Base-by-base conservation (phyloP, 164 flowering plant genomes). In the Annona squamosa region DNA sequence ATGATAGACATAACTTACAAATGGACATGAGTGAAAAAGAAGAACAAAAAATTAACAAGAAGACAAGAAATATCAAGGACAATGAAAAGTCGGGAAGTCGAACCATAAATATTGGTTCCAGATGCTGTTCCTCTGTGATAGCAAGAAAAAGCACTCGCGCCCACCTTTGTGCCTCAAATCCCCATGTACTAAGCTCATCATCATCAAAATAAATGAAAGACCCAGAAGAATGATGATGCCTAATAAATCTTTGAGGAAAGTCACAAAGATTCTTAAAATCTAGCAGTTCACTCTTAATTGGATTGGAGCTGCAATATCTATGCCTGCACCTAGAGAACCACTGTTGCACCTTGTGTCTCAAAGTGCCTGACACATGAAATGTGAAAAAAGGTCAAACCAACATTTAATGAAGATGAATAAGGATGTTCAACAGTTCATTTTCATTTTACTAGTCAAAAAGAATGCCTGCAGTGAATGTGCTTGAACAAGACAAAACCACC, bases 111-210 rank as follows among this genome's bases (percentile, higher is more conserved):
- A 89, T 48, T 26, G 89, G 84, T 65, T 76, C 79, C n/a, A 90
- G 75, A 16, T 88, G 81, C 47, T 84, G 65, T 62, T 85, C 90
- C 74, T 83, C 85, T 61, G 82, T 78, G 63, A 85, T 59, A 46
- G 80, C 77, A 75, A 91, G 90, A 79, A 96, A 90, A 71, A 90
- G 81, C 73, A 89, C 78, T 78, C 97, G 86, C 65, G 91, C 87
- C 98, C 98, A 96, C 82, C 94, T 85, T 75, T 82, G 85, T 46
- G 88, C 88, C 80, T 88, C 87, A 71, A 68, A 76, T 61, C 74
- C 84, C 97, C 97, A 91, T 19, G 87, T 81, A 46, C 80, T 85
- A 77, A 96, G 69, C 65, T 96, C 98, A 74, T 87, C 98, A 80
- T 96, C 99, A 76, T 93, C 89, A 78, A 71, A 95, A 77, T 72